These are phyloP conservation scores for Anthracocystis setariae DNA, from an alignment of 1,284 basidiomycete species.

Conservation along the genomic window DNA sequence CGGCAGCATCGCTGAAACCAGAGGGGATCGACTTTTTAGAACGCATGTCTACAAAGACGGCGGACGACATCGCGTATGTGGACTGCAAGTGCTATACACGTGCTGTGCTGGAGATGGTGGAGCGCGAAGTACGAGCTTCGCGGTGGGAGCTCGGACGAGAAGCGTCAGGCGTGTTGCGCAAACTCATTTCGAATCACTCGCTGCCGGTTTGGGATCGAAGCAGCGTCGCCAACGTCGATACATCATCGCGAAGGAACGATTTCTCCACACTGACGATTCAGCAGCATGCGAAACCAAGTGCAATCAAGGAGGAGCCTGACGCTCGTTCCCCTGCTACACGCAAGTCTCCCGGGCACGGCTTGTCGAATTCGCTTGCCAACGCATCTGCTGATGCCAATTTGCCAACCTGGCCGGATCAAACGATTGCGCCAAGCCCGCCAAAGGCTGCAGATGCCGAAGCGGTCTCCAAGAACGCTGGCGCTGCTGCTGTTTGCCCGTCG, in stretches of 20 bases:
- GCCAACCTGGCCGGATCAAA: too few species aligned
- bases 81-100: slow-evolving; percentile 50
- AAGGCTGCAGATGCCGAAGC: too few species aligned
- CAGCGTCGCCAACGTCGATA: neutral
- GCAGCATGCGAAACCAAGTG: slow-evolving; percentile 15
- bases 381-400: too few species aligned
- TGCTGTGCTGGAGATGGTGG: slow-evolving; percentile 53
- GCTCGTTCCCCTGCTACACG: neutral
- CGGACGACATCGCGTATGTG: slow-evolving; percentile 40
- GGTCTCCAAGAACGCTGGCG: too few species aligned
- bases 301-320: slow-evolving; percentile 30
- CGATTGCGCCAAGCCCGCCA: too few species aligned
- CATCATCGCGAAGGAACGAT: slow-evolving; percentile 12
- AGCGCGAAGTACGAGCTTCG: slow-evolving; percentile 46
- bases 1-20: slow-evolving; percentile 20
- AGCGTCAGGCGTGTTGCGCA: slow-evolving; percentile 52
- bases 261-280: slow-evolving; percentile 13
- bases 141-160: slow-evolving; percentile 57
- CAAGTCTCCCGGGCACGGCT: neutral
- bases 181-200: slow-evolving; percentile 48
- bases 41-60: slow-evolving; percentile 47
- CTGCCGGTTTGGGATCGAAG: slow-evolving; percentile 34
- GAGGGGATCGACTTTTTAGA: slow-evolving; percentile 44
- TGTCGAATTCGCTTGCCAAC: too few species aligned
- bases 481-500: too few species aligned